phyloP scores from a whole-genome alignment of 2,329 filamentous ascomycete species.

The Stromatinia cepivora region DNA sequence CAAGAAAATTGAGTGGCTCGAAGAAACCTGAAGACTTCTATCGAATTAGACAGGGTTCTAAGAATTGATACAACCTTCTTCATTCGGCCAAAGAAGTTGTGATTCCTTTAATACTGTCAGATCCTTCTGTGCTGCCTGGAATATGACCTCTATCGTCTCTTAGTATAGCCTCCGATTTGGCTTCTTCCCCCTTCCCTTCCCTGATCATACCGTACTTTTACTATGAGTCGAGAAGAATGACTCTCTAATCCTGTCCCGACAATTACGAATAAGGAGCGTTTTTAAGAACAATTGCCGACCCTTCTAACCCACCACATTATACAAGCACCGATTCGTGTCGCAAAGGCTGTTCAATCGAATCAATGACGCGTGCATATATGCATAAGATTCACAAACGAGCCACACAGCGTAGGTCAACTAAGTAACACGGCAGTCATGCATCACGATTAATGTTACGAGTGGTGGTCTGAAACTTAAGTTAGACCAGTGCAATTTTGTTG shows the following conservation, averaged over 20 bases:
- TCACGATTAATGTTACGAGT: too few relatives aligned
- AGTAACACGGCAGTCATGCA: too few relatives aligned
- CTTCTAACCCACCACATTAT: background rate
- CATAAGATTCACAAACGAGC: too few relatives aligned
- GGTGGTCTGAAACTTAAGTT: too few relatives aligned
- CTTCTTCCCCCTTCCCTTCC: background rate
- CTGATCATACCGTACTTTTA: background rate
- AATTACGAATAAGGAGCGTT: background rate
- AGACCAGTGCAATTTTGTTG: too few relatives aligned
- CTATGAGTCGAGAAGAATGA: background rate
- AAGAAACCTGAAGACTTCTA: background rate
- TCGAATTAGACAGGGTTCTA: background rate
- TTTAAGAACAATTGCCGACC: background rate
- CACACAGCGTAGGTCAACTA: too few relatives aligned
- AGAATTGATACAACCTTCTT: background rate
- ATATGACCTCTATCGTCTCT: background rate
- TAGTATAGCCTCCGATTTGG: background rate
- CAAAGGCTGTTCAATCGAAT: background rate
- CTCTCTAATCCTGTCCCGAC: background rate
- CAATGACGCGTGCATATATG: too few relatives aligned
- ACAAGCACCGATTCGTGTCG: background rate
- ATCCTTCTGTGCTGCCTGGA: background rate
- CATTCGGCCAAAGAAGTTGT: background rate
- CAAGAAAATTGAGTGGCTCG: background rate
- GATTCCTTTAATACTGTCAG: background rate